A percentile compares a stretch with the other conserved stretches of the same genome.
Conservation (phyloP, 2,329 filamentous ascomycete genomes). For the Hypoxylon sp. region DNA sequence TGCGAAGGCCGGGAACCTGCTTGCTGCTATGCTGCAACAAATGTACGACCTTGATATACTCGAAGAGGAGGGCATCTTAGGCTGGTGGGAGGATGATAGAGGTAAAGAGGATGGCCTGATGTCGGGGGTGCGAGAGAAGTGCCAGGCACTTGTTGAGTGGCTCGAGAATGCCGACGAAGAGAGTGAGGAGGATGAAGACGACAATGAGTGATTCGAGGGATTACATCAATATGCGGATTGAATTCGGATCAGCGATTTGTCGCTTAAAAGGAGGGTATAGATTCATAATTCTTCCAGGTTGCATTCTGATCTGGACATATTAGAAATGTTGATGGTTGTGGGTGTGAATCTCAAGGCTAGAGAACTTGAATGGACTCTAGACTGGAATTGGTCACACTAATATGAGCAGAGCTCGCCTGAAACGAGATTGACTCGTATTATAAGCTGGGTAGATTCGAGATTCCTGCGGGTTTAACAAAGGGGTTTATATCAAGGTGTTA, state of each 20-base stretch:
- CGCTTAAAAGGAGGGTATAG: not conserved
- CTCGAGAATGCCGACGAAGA: conserved; percentile 79
- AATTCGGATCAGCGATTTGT: not conserved
- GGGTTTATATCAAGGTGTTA: too few species aligned
- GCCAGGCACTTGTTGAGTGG: conserved; percentile 86
- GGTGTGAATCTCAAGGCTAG: not conserved
- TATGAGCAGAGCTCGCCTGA: not conserved
- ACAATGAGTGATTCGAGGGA: conserved; percentile 53
- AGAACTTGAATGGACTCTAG: not conserved
- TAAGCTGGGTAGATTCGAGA: not conserved
- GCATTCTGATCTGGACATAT: not conserved
- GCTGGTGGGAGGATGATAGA: conserved; percentile 87
- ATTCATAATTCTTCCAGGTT: not conserved
- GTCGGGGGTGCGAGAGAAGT: conserved; percentile 78
- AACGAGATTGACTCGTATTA: not conserved
- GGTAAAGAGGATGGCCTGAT: conserved; percentile 78
- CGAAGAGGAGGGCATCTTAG: conserved; percentile 88
- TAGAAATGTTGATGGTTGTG: not conserved
- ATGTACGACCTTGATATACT: conserved; percentile 87
- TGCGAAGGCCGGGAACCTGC: conserved; percentile 69
- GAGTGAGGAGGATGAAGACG: conserved; percentile 73
- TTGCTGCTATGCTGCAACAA: conserved; percentile 85
- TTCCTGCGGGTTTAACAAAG: not conserved
- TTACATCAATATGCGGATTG: not conserved
- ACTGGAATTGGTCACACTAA: not conserved